phyloP scores from a whole-genome alignment of 306 rosid genomes.

The Trifolium fragiferum region DNA sequence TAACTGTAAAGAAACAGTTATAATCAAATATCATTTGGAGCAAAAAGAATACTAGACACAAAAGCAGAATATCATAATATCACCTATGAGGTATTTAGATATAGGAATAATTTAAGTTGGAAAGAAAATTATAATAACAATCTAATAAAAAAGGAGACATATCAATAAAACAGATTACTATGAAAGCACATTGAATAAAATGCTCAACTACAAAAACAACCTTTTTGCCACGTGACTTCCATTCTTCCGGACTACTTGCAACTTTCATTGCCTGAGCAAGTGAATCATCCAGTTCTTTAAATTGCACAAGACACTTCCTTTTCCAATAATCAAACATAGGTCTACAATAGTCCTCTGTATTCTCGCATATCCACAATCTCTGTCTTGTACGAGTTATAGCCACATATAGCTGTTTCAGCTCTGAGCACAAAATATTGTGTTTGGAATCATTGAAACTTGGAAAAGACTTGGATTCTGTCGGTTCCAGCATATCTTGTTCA shows the following conservation, averaged over 20 bases:
- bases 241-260: constrained; percentile 77
- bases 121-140: constrained; percentile 7
- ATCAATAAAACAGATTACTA: neutral
- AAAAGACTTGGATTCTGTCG: constrained; percentile 28
- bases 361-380: constrained; percentile 79
- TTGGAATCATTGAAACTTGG: constrained; percentile 59
- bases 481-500: constrained; percentile 61
- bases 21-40: no score
- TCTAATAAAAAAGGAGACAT: neutral
- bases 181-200: neutral
- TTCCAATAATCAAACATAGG: constrained; percentile 82
- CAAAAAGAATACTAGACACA: no score
- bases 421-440: constrained; percentile 74
- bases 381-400: constrained; percentile 83
- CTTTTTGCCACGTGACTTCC: constrained; percentile 80
- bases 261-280: constrained; percentile 80
- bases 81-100: neutral
- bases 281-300: constrained; percentile 65
- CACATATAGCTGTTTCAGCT: constrained; percentile 73
- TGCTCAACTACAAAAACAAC: constrained; percentile 25
- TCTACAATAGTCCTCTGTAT: constrained; percentile 39
- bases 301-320: constrained; percentile 67
- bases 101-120: neutral
- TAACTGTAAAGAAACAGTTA: constrained; percentile 46
- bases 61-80: neutral